Conservation (phyloP, 2,329 filamentous ascomycete species). For the Ceratocystis albifundus region DNA sequence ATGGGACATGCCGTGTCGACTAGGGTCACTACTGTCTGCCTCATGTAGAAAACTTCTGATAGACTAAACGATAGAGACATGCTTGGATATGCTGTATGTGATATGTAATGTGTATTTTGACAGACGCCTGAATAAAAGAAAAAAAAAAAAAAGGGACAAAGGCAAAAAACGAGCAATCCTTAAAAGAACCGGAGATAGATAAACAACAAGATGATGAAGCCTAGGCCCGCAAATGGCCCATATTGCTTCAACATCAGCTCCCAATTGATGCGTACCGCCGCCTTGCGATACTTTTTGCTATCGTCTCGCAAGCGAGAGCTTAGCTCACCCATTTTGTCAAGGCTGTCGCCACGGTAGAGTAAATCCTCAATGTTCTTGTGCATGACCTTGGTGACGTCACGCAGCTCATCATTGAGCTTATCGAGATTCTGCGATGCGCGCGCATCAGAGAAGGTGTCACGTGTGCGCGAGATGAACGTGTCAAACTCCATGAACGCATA, state of each 20-base stretch:
- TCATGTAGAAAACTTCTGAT: no score
- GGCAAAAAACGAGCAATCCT: background rate
- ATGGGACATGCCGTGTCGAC: background rate
- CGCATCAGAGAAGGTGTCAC: slow-evolving; percentile 85
- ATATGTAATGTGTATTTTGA: background rate
- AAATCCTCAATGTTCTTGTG: slow-evolving; percentile 99
- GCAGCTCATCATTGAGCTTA: slow-evolving; percentile 90
- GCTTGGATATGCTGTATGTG: no score
- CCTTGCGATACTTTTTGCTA: slow-evolving; percentile 83
- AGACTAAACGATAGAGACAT: no score
- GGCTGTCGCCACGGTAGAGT: slow-evolving; percentile 81
- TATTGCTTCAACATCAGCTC: slow-evolving; percentile 94
- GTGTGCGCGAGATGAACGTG: slow-evolving; percentile 86
- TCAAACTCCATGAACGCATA: slow-evolving; percentile 98
- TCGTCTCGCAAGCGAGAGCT: slow-evolving; percentile 79
- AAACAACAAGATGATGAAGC: slow-evolving; percentile 72
- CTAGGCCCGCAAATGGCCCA: slow-evolving; percentile 74
- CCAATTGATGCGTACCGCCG: slow-evolving; percentile 95
- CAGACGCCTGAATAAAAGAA: background rate
- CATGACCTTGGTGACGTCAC: slow-evolving; percentile 98
- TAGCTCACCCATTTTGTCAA: slow-evolving; percentile 96
- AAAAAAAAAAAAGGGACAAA: background rate
- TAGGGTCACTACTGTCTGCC: no score
- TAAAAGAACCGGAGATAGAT: slow-evolving; percentile 90
- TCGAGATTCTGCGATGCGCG: slow-evolving; percentile 86